Evolutionary conservation across 108 stramenopile genomes (phyloP).

Genomic region (Conticribra weissflogii): DNA sequence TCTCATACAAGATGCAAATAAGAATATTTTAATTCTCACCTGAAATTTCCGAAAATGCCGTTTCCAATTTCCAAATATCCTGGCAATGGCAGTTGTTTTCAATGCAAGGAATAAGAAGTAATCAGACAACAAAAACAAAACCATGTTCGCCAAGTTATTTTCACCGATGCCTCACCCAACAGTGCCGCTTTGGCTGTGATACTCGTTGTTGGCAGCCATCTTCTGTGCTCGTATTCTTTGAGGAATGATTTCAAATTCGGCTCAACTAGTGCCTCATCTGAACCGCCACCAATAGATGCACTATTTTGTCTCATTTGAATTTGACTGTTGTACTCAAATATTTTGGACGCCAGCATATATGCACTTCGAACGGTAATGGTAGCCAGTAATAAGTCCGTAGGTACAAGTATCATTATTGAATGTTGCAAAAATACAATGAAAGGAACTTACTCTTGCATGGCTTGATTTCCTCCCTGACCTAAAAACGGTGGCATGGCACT

Average conservation of each 20-base stretch:
- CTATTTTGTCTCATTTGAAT: background rate
- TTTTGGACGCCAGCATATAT: slow-evolving; percentile 55
- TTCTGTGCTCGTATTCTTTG: slow-evolving; percentile 64
- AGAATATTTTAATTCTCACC: slow-evolving; percentile 12
- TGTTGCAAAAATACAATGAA: background rate
- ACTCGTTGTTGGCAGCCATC: slow-evolving; percentile 79
- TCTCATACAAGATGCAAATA: background rate
- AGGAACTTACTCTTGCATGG: slow-evolving; percentile 88
- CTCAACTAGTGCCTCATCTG: slow-evolving; percentile 8
- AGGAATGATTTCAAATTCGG: slow-evolving; percentile 45
- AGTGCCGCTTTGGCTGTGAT: slow-evolving; percentile 75
- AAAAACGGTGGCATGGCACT: slow-evolving; percentile 96
- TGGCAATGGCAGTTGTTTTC: background rate
- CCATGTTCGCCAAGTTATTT: too few species aligned
- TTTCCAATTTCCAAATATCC: slow-evolving; percentile 75
- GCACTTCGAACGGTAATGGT: slow-evolving; percentile 9
- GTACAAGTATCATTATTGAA: too few species aligned
- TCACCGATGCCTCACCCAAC: too few species aligned
- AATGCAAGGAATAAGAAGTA: background rate
- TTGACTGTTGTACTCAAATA: slow-evolving; percentile 57
- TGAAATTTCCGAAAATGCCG: slow-evolving; percentile 60
- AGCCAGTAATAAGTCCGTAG: background rate
- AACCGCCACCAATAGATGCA: slow-evolving; percentile 2
- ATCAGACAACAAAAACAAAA: background rate
- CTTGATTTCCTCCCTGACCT: slow-evolving; percentile 98